Evolutionary conservation across 805 yeast species (phyloP), one percentile per base, ranked within the genome.

Genomic region (Candida saitoana): DNA sequence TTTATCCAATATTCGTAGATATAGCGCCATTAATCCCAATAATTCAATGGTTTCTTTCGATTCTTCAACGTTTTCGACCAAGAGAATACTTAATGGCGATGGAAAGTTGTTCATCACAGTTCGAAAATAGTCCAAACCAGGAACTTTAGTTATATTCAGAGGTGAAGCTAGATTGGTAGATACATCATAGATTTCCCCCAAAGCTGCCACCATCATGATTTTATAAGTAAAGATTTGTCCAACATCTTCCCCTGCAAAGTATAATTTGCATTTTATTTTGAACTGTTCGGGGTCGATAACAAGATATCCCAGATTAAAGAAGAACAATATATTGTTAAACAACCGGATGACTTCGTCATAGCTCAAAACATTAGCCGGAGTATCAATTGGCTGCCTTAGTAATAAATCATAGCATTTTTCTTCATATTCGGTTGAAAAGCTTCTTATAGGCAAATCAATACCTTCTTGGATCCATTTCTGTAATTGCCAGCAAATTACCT

Each of bases 1-100:
- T 44, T 60, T 60, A 39, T 60, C 65, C 2, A 59, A 35, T 6
- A 55, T 40, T 31, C 63, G 40, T 29, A 51, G 42, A 40, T 60
- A 59, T 11, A 57, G 36, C 1, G 65, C 47, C 4, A 55, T 39
- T 27, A 59, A 40, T 4, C 63, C 59, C 15, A 47, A 51, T 7
- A 56, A 34, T 36, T 59, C 64, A 15, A 60, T 56, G 3, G 57
- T 40, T 30, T 58, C 55, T 22, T 59, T 40, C 2, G 46, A 46
- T 12, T 49, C 45, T 5, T 39, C 35, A 12, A 22, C 18, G 16
- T 41, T 42, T 9, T 49, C 11, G n/a, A 55, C 42, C 12, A 45
- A 42, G 17, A 54, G 38, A 1, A 51, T 37, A 6, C 45, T 39
- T 25, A 56, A 50, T 5, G 49, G 34, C 2, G 60, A 46, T 3